Base-by-base conservation (phyloP, 352 stramenopile species). In the Sclerospora graminicola region DNA sequence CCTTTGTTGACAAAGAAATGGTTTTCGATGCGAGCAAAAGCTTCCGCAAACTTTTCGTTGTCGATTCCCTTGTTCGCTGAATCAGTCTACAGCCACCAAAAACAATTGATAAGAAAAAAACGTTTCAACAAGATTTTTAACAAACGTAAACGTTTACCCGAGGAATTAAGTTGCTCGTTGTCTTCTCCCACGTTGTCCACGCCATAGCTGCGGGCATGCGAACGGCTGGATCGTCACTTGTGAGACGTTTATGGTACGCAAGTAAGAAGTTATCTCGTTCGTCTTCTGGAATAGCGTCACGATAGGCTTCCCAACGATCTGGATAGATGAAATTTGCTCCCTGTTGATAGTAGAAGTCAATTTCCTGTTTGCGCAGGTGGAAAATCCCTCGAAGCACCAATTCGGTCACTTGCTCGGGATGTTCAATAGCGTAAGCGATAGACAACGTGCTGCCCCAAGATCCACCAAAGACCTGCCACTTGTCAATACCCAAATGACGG, bases 381-480 rank as follows among this genome's bases (percentile, higher is more conserved):
- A 96, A 98, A 24, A 98, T 89, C 14, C 90, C 94, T 9, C 91
- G 70, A 26, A 98, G 63, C 16, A 98, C 75, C 38, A 98, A 67
- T 42, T 87, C 71, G n/a, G 64, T 69, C 26, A 97, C 77, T 8
- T 56, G 57, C 8, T 56, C 58, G 2, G 94, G 87, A 71, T 97
- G 86, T 24, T 47, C 78, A 45, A 91, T 79, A 23, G 91, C 88
- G 60, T 98, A 98, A 19, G 90, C 68, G 49, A 96, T 78, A 4
- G 87, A 86, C 41, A 98, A 50, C 0, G 90, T 97, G 41, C 77
- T 94, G 16, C 94, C 94, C 94, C 94, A 98, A 1, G 82, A 96
- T 31, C 94, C 94, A 8, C 94, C 94, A 44, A 98, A 91, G 19
- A 98, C 84, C 46, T 93, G 82, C 88, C 88, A 98, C 34, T 82